Evolutionary conservation across 352 stramenopile species (phyloP), one percentile per base, ranked within the genome.

Genomic region (Globisporangium alternatum): DNA sequence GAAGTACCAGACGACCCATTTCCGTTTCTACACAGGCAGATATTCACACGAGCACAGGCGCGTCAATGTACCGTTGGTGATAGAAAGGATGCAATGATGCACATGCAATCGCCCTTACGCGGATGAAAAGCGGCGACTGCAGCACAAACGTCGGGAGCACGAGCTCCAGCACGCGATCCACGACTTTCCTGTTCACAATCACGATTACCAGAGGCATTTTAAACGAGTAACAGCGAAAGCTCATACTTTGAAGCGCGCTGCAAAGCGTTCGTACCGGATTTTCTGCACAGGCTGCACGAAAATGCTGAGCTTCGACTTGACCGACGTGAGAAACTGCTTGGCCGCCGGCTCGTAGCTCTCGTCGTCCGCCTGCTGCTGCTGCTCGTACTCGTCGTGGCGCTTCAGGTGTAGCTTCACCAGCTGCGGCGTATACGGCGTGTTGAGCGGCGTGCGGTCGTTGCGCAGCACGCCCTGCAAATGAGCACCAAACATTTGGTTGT

Each of bases 371-470:
- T 69, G 72, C 41, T 77, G 67, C 4, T 67, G 60, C 58, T 82
- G 62, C 12, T 80, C 67, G 60, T 86, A 78, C 51, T 86, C 81
- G 45, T 88, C 81, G 52, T 91, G 82, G 19, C 72, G 71, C 52
- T 76, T 77, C 48, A 93, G 62, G 35, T 93, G 85, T 48, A 93
- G 65, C 68, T 91, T 92, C 67, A 92, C 84, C n/a, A 93, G 76
- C 49, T 91, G 81, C 39, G 85, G 85, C n/a, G 85, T 93, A 65
- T 89, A 93, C 56, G 85, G 85, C 54, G 85, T 93, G 62, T 93
- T 93, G 7, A 93, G 69, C 53, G 85, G 85, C 68, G 85, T 93
- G 22, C 81, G 72, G 65, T 91, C 81, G 35, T 90, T 92, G 10
- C 85, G 80, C 28, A 83, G 31, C 62, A 87, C 78, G 45, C 80